A percentile compares a stretch with the other conserved stretches of the same genome.
Conservation (phyloP, 75 land plant genomes). For the Cryptomeria japonica region DNA sequence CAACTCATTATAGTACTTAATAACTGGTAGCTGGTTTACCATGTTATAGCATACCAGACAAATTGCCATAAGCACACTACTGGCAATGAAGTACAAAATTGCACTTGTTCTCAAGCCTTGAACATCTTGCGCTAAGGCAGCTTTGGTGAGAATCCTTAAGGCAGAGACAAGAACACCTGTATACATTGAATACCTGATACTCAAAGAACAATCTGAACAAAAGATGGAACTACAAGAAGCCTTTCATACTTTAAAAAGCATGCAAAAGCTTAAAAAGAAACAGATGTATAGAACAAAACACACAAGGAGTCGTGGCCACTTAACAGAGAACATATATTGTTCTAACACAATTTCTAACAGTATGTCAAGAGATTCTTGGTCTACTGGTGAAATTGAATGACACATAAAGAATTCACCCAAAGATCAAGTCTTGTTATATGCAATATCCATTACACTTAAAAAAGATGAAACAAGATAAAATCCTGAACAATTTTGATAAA, state of each 20-base stretch:
- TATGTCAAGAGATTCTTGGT: no score
- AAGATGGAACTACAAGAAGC: not conserved
- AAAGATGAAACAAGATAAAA: no score
- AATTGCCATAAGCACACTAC: conserved; percentile 58
- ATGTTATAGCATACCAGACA: conserved; percentile 81
- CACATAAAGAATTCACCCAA: no score
- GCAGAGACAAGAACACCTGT: conserved; percentile 83
- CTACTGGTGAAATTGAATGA: no score
- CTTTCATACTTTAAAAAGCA: not conserved
- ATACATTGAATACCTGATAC: not conserved
- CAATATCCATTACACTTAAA: no score
- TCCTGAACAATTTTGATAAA: no score
- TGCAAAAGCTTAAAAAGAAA: not conserved
- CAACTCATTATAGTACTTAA: conserved; percentile 62
- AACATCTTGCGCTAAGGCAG: conserved; percentile 63
- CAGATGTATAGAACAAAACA: not conserved
- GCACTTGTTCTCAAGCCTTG: conserved; percentile 76
- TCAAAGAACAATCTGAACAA: conserved; percentile 8
- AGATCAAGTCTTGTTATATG: no score
- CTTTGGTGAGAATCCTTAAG: conserved; percentile 76
- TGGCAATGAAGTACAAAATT: conserved; percentile 70
- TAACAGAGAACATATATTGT: not conserved
- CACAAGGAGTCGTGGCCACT: not conserved
- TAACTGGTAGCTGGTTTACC: conserved; percentile 69
- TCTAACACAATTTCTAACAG: not conserved